phyloP scores from a whole-genome alignment of 148 eudicot genomes.

The Linanthus parryae region DNA sequence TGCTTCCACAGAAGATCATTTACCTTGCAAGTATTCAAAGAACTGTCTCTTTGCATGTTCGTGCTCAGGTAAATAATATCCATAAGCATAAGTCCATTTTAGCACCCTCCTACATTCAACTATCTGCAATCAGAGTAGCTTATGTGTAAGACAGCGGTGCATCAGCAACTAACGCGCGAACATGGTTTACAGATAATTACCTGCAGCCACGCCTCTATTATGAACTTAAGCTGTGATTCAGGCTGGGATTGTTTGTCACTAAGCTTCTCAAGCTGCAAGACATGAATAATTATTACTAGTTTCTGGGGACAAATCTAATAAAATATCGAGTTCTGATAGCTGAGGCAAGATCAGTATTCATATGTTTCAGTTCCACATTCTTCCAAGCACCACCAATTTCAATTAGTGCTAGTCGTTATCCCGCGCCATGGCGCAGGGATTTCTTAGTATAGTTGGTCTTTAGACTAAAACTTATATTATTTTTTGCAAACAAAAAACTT shows the following conservation, averaged over 20 bases:
- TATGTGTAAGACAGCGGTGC: neutral
- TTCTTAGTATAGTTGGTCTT: no score
- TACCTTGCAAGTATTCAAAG: conserved; percentile 90
- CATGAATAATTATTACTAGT: neutral
- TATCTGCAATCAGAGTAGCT: conserved; percentile 46
- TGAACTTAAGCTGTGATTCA: conserved; percentile 77
- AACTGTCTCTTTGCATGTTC: conserved; percentile 74
- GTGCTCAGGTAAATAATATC: conserved; percentile 72
- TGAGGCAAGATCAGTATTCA: neutral
- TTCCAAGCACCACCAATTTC: neutral
- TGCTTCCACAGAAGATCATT: neutral
- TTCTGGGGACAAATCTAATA: neutral
- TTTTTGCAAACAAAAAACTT: no score
- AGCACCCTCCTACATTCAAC: conserved; percentile 92
- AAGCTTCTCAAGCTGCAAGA: conserved; percentile 73
- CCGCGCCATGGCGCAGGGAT: no score
- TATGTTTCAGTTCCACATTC: neutral
- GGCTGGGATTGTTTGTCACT: conserved; percentile 77
- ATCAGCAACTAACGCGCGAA: neutral
- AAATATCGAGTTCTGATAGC: neutral
- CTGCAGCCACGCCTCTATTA: conserved; percentile 88
- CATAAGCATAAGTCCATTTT: conserved; percentile 95
- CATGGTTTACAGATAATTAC: conserved; percentile 22
- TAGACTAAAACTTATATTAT: no score
- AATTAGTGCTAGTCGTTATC: neutral